phyloP scores from a whole-genome alignment of 2,329 filamentous ascomycete species.

The Monosporascus sp. region DNA sequence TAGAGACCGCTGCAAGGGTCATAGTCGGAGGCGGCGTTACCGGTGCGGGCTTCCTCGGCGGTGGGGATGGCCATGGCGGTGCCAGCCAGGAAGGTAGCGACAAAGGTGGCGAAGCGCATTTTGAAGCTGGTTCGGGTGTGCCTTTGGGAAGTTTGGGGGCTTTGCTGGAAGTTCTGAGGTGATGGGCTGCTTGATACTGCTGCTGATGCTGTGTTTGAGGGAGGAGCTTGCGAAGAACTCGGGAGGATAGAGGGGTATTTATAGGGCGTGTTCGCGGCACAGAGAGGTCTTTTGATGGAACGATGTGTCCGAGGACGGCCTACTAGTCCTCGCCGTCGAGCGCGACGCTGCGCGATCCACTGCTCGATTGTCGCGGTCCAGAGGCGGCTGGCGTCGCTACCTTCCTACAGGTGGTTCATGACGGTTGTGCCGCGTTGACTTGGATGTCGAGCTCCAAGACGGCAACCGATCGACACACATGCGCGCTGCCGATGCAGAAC shows the following conservation, averaged over 20 bases:
- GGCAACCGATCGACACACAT: neutral
- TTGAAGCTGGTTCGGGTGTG: constrained; percentile 9
- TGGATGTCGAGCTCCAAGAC: neutral
- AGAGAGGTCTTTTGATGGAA: neutral
- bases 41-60: constrained; percentile 10
- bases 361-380: too few species aligned
- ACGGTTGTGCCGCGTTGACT: neutral
- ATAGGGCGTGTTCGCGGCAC: neutral
- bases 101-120: constrained; percentile 21
- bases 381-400: too few species aligned
- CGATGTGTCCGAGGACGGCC: too few species aligned
- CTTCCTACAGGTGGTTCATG: neutral
- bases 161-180: neutral
- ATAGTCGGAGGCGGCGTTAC: constrained; percentile 22
- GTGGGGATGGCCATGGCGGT: constrained; percentile 19
- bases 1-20: constrained; percentile 38
- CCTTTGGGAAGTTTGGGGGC: neutral
- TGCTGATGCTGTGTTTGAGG: neutral
- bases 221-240: neutral
- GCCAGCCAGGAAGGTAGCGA: constrained; percentile 21
- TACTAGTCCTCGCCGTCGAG: too few species aligned
- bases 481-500: neutral
- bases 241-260: neutral
- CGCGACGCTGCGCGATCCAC: too few species aligned
- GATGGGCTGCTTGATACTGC: neutral